phyloP scores from a whole-genome alignment of 2,329 filamentous ascomycete genomes.

The Gyromitra esculenta region DNA sequence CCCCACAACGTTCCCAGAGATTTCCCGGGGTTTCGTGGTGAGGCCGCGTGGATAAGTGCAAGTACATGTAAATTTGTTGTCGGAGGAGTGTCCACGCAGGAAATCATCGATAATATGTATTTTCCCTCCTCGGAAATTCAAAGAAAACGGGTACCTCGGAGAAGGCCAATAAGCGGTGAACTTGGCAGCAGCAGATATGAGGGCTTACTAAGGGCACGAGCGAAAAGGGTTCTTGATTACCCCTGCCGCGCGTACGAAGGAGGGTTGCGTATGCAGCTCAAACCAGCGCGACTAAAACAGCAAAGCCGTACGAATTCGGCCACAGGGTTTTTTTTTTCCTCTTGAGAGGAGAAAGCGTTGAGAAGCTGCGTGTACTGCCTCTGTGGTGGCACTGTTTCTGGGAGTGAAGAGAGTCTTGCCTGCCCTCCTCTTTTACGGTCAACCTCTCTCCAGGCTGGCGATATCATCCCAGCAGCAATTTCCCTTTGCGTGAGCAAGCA shows the following conservation, averaged over 20 bases:
- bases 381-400: slow-evolving; percentile 49
- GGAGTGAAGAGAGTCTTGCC: slow-evolving; percentile 29
- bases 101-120: slow-evolving; percentile 15
- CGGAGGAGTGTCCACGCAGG: neutral
- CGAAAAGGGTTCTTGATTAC: slow-evolving; percentile 42
- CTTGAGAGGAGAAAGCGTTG: slow-evolving; percentile 20
- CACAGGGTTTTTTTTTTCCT: slow-evolving; percentile 37
- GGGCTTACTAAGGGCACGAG: slow-evolving; percentile 43
- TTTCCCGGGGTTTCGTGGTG: slow-evolving; percentile 10
- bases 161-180: slow-evolving; percentile 20
- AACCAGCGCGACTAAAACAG: slow-evolving; percentile 43
- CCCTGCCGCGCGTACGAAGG: slow-evolving; percentile 51
- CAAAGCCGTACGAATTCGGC: slow-evolving; percentile 36
- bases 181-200: slow-evolving; percentile 35
- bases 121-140: slow-evolving; percentile 14
- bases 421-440: slow-evolving; percentile 50
- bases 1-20: slow-evolving; percentile 6
- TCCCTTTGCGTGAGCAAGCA: slow-evolving; percentile 31
- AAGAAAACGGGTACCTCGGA: neutral
- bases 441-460: slow-evolving; percentile 16
- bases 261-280: slow-evolving; percentile 53
- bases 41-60: slow-evolving; percentile 36
- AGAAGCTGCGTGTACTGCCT: slow-evolving; percentile 49
- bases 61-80: neutral
- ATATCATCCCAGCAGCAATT: slow-evolving; percentile 25